These are phyloP conservation scores for Pythium utonaiense DNA, from an alignment of 352 stramenopile genomes.

Conservation along the genomic window DNA sequence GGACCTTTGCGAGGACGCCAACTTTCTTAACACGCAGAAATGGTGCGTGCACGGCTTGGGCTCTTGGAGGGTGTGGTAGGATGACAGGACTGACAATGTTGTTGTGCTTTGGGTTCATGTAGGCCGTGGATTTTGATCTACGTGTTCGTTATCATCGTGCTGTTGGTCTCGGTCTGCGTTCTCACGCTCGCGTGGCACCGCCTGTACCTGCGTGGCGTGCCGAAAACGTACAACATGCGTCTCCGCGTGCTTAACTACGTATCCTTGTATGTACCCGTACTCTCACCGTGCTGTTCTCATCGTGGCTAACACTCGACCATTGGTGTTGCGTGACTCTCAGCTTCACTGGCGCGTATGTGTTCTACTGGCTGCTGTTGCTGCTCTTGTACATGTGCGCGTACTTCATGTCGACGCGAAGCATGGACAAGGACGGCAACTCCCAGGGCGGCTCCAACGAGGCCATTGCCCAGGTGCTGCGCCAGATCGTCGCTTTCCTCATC, in stretches of 20 bases:
- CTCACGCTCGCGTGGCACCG: conserved; percentile 81
- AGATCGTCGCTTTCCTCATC: conserved; percentile 83
- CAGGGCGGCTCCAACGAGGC: conserved; percentile 31
- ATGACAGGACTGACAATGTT: neutral
- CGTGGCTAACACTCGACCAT: neutral
- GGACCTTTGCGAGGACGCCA: conserved; percentile 42
- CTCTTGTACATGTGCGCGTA: conserved; percentile 90
- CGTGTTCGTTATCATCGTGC: conserved; percentile 76
- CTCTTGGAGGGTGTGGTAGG: neutral
- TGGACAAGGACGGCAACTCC: conserved; percentile 32
- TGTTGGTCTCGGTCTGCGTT: conserved; percentile 82
- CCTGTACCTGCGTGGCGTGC: conserved; percentile 76
- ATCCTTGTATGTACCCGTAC: conserved; percentile 57
- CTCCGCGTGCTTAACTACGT: conserved; percentile 88
- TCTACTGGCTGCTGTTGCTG: conserved; percentile 86
- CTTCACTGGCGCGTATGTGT: conserved; percentile 85
- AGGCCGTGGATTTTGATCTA: conserved; percentile 89
- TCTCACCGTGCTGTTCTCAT: neutral
- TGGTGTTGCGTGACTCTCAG: conserved; percentile 25
- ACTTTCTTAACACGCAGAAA: conserved; percentile 77
- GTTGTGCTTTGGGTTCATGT: neutral
- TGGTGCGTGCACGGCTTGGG: conserved; percentile 31
- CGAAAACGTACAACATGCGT: conserved; percentile 88
- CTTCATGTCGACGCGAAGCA: conserved; percentile 75
- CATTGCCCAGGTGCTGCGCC: conserved; percentile 71